Evolutionary conservation across 2,329 filamentous ascomycete genomes (phyloP), one percentile per base, ranked within the genome.

Genomic region (Colletotrichum melonis): DNA sequence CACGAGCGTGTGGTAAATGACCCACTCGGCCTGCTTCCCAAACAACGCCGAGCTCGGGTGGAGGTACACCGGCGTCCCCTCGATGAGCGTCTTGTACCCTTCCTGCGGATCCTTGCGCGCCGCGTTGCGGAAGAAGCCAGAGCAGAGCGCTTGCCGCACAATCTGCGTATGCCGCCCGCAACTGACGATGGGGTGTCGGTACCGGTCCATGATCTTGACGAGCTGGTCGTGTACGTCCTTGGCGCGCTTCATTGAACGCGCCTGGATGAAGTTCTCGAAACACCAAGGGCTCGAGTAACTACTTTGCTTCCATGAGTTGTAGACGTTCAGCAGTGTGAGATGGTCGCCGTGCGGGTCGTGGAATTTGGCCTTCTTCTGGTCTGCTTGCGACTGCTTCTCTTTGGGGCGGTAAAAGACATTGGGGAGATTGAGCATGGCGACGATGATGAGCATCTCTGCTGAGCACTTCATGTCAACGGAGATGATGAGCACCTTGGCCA

Each of bases 311-410:
- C 97, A 99, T n/a, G 90, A 92, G 79, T 98, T 98, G 86, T 97
- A 99, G 0, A 99, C 95, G 78, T 99, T 99, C 56, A 99, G 90
- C 0, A 98, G 88, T 0, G 97, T 99, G 14, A 99, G 88, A 79
- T 99, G 97, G 80, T 99, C 97, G 65, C 97, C 97, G 69, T 95
- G 92, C 0, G 96, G 94, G 79, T 99, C 97, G 84, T 98, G 95
- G 84, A 99, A 99, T 81, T 98, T 98, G 76, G 95, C 89, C 84
- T 98, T 98, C 87, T 98, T 98, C 83, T 98, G 94, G 80, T 99
- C 97, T 3, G 97, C 97, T 82, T 98, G 95, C 60, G 94, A 89
- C 80, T 98, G 96, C 85, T 99, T 99, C 81, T 99, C 97, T 79
- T 98, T 98, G 0, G 97, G 97, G 0, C 97, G 92, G 83, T 98